Conservation (phyloP, 352 stramenopile genomes). For the Phytophthora colocasiae region DNA sequence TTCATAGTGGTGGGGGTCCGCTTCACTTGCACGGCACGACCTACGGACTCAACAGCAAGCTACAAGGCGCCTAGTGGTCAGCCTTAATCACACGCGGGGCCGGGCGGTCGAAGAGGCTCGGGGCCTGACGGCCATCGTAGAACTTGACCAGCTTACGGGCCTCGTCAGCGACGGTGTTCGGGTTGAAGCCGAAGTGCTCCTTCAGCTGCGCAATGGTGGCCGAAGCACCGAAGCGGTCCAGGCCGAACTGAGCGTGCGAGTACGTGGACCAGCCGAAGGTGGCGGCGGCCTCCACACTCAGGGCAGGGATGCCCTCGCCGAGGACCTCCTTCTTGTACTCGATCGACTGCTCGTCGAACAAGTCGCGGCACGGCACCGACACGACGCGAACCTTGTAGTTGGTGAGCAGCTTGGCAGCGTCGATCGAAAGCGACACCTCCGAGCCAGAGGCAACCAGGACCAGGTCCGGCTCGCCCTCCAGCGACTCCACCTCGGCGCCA, state of each 20-base stretch:
- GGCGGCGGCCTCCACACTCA: conserved; percentile 96
- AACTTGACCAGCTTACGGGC: conserved; percentile 94
- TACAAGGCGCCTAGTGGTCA: conserved; percentile 53
- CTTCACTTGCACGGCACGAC: not conserved
- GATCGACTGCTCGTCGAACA: conserved; percentile 96
- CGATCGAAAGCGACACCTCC: conserved; percentile 96
- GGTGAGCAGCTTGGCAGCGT: conserved; percentile 93
- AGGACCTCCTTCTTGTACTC: conserved; percentile 98
- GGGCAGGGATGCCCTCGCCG: conserved; percentile 92
- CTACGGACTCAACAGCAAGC: conserved; percentile 7
- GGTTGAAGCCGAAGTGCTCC: conserved; percentile 96
- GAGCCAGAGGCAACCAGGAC: conserved; percentile 95
- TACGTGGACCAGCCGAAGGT: conserved; percentile 97
- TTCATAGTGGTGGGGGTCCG: not conserved
- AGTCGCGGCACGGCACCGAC: conserved; percentile 97
- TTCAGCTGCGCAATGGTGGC: conserved; percentile 91
- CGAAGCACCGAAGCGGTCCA: conserved; percentile 91
- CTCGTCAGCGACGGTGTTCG: conserved; percentile 93
- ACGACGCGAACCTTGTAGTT: conserved; percentile 93
- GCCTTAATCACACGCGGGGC: conserved; percentile 71
- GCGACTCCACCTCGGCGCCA: conserved; percentile 72
- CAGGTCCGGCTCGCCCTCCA: conserved; percentile 87
- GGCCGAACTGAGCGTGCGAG: conserved; percentile 93
- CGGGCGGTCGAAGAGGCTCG: conserved; percentile 81
- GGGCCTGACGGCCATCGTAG: conserved; percentile 81